A percentile compares a stretch with the other conserved stretches of the same genome.
Conservation (phyloP, 805 yeast species). For the Pichia occidentalis region DNA sequence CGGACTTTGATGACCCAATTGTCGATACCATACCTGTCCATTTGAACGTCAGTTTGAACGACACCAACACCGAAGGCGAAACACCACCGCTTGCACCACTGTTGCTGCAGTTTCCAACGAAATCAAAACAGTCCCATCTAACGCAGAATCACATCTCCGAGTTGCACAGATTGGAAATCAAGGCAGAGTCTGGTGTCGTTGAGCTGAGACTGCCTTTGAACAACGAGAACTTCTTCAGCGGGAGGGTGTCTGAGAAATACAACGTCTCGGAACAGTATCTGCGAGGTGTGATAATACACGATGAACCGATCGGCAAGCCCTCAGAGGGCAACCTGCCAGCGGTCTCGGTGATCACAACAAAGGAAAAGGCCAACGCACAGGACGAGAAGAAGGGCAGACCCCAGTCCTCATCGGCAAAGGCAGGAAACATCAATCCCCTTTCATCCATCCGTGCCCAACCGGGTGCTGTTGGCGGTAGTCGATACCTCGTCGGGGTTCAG, state of each 20-base stretch:
- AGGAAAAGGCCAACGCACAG: neutral
- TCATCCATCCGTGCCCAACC: conserved; percentile 16
- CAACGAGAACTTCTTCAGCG: conserved; percentile 61
- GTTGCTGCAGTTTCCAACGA: conserved; percentile 53
- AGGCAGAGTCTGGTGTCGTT: conserved; percentile 54
- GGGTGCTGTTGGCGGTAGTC: conserved; percentile 17
- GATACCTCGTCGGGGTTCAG: conserved; percentile 36
- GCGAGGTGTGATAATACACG: conserved; percentile 59
- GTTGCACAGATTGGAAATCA: conserved; percentile 31
- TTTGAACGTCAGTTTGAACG: conserved; percentile 28
- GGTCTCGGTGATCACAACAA: neutral
- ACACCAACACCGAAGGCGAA: conserved; percentile 1
- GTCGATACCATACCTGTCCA: conserved; percentile 55
- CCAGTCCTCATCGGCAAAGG: neutral
- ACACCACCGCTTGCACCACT: conserved; percentile 27
- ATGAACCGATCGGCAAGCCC: conserved; percentile 34
- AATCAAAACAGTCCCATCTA: conserved; percentile 33
- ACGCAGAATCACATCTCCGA: conserved; percentile 5
- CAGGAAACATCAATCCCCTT: neutral
- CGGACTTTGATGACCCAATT: conserved; percentile 53
- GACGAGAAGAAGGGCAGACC: neutral
- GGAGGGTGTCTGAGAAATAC: conserved; percentile 50
- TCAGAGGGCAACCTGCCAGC: conserved; percentile 5
- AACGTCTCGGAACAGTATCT: conserved; percentile 53
- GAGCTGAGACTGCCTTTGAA: conserved; percentile 76